Conservation (phyloP, 768 basidiomycete genomes). For the Hypholoma sublateritium region DNA sequence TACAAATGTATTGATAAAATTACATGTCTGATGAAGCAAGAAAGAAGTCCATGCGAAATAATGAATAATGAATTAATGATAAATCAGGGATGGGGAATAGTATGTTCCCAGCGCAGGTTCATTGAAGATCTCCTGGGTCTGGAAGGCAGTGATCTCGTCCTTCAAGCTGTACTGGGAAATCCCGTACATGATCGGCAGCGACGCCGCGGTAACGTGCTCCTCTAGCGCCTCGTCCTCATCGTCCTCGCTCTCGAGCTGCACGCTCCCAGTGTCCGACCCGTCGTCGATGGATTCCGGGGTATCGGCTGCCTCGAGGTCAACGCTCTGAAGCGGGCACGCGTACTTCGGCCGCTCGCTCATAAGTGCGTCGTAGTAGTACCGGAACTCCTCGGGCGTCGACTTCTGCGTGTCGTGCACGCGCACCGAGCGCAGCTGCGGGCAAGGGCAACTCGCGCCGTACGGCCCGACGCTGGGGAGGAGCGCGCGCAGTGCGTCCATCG, state of each 20-base stretch:
- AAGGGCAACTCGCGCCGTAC: neutral
- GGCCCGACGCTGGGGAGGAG: constrained; percentile 23
- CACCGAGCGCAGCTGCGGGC: neutral
- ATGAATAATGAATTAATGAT: too few relatives aligned
- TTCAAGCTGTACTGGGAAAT: too few relatives aligned
- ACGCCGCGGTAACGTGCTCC: too few relatives aligned
- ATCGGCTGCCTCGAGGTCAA: neutral
- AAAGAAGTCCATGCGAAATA: too few relatives aligned
- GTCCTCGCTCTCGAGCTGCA: neutral
- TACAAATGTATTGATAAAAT: too few relatives aligned
- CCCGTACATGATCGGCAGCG: too few relatives aligned
- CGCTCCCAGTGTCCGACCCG: neutral
- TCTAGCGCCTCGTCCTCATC: neutral
- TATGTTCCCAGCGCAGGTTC: too few relatives aligned
- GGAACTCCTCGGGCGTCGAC: neutral
- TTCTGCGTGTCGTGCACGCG: neutral
- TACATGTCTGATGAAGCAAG: too few relatives aligned
- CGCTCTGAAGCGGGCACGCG: neutral
- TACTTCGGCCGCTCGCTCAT: neutral
- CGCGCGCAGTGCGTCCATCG: constrained; percentile 31
- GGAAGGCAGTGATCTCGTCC: too few relatives aligned
- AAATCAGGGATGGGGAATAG: too few relatives aligned
- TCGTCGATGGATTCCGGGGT: neutral
- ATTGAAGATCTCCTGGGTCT: too few relatives aligned
- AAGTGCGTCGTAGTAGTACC: neutral